Evolutionary conservation across 306 rosid species (phyloP), one percentile per base, ranked within the genome.

Genomic region (Fragaria iinumae): DNA sequence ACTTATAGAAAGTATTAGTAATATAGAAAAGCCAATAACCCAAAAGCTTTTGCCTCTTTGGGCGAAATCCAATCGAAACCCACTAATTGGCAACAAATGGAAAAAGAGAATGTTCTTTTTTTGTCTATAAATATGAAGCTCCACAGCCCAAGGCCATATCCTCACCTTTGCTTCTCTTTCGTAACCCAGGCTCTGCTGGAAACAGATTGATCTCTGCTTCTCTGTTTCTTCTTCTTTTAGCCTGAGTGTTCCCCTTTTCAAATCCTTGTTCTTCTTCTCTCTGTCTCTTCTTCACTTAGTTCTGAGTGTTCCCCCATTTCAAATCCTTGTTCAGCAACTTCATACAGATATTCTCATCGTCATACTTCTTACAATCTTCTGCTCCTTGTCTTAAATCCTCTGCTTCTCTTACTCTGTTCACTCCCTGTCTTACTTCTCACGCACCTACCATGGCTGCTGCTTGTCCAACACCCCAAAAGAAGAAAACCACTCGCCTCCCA

Each of bases 371-470:
- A 4, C 8, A 3, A 9, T 16, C 12, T 53, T 52, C 64, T 8
- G 36, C 65, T 52, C 11, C 64, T 41, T 41, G 8, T 41, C 44
- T 38, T 38, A 38, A 5, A 38, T 38, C 41, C 6, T 38, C 41
- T 38, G 41, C 41, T 38, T 5, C 41, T 47, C 56, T 59, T 67
- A 14, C 80, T 27, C 72, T 48, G 9, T 29, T 18, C 66, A 6
- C 59, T 62, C 67, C 45, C 43, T 50, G 5, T 55, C n/a, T 41
- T 43, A 29, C 55, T 68, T 68, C 36, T 44, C 39, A n/a, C 23
- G 11, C 0, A 12, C 6, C 5, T 6, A 21, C 73, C 70, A 85
- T 82, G 86, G 49, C 63, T 7, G 36, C 72, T 45, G 11, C 44
- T 67, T 62, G 80, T 47, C 43, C 78, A 3, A 68, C 62, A 4